Evolutionary conservation across 2,329 filamentous ascomycete species (phyloP).

Genomic region (Phoma sp.): DNA sequence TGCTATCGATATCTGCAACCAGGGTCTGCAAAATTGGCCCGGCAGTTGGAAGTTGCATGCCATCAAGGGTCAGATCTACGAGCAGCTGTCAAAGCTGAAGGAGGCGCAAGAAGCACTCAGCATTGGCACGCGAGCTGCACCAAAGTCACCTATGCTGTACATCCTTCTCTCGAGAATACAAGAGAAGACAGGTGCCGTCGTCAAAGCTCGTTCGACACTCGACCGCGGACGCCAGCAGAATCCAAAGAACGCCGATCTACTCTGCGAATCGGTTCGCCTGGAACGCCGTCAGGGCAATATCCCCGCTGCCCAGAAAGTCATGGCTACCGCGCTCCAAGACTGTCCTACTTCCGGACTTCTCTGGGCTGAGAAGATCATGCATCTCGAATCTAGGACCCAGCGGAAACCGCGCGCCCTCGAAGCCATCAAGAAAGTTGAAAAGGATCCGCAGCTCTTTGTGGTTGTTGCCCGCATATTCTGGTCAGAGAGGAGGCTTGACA

Average conservation of each 20-base stretch:
- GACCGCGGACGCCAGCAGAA: slow-evolving; percentile 88
- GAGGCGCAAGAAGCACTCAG: slow-evolving; percentile 90
- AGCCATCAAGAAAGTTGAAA: slow-evolving; percentile 96
- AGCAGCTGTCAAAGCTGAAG: slow-evolving; percentile 76
- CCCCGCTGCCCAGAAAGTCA: slow-evolving; percentile 84
- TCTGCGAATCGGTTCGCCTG: slow-evolving; percentile 92
- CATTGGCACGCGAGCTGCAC: slow-evolving; percentile 84
- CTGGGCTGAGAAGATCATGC: slow-evolving; percentile 95
- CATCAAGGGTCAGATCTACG: slow-evolving; percentile 98
- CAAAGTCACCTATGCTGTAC: slow-evolving; percentile 86
- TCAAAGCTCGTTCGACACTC: slow-evolving; percentile 92
- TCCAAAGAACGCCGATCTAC: slow-evolving; percentile 82
- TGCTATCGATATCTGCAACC: slow-evolving; percentile 84
- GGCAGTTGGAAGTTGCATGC: slow-evolving; percentile 91
- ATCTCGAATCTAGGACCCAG: slow-evolving; percentile 88
- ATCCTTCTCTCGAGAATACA: slow-evolving; percentile 87
- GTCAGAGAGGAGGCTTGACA: slow-evolving; percentile 89
- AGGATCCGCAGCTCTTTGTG: slow-evolving; percentile 85
- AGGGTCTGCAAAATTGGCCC: slow-evolving; percentile 86
- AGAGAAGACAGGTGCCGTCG: slow-evolving; percentile 79
- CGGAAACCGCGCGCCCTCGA: slow-evolving; percentile 90
- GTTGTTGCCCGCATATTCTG: slow-evolving; percentile 96
- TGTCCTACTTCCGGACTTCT: slow-evolving; percentile 85
- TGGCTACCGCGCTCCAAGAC: slow-evolving; percentile 92
- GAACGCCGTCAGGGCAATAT: slow-evolving; percentile 87